These are phyloP conservation scores for Stereocaulon alpinum DNA, from an alignment of 495 filamentous ascomycete genomes.

Conservation along the genomic window DNA sequence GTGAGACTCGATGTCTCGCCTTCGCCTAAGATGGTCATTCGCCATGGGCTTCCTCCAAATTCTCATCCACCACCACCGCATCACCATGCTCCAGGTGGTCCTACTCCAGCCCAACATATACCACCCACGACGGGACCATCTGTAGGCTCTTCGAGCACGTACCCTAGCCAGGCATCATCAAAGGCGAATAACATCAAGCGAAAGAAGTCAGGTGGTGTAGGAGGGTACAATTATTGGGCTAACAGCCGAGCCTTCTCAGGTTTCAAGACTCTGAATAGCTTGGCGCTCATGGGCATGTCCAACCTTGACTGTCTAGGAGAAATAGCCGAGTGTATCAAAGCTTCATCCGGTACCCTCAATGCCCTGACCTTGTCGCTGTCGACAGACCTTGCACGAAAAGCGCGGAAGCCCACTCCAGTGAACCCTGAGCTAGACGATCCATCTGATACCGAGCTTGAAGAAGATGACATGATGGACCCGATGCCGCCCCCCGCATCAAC, in stretches of 20 bases:
- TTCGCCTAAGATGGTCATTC: slow-evolving; percentile 37
- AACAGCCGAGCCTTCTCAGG: slow-evolving; percentile 41
- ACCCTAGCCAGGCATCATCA: slow-evolving; percentile 9
- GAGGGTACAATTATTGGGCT: slow-evolving; percentile 19
- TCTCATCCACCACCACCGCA: slow-evolving; percentile 4
- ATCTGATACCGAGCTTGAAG: slow-evolving; percentile 40
- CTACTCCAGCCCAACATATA: slow-evolving; percentile 1
- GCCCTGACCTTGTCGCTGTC: slow-evolving; percentile 50
- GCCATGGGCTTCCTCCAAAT: slow-evolving; percentile 25
- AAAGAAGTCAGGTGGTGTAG: slow-evolving; percentile 10
- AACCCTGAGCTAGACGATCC: slow-evolving; percentile 29
- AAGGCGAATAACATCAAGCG: slow-evolving; percentile 12
- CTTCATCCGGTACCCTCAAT: slow-evolving; percentile 40
- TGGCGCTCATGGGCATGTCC: slow-evolving; percentile 49
- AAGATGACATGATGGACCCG: slow-evolving; percentile 33
- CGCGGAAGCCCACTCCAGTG: slow-evolving; percentile 37
- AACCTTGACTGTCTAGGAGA: slow-evolving; percentile 44
- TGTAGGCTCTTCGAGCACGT: slow-evolving; percentile 2
- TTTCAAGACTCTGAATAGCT: slow-evolving; percentile 43
- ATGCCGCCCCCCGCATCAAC: slow-evolving; percentile 7
- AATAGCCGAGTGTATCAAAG: slow-evolving; percentile 41
- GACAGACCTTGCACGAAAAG: slow-evolving; percentile 35
- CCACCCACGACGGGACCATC: slow-evolving; percentile 2
- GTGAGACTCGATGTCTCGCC: slow-evolving; percentile 36
- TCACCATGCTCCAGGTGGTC: slow-evolving; percentile 5